These are phyloP conservation scores for Xylaria sp. DNA, from an alignment of 2,329 filamentous ascomycete genomes.

Conservation along the genomic window DNA sequence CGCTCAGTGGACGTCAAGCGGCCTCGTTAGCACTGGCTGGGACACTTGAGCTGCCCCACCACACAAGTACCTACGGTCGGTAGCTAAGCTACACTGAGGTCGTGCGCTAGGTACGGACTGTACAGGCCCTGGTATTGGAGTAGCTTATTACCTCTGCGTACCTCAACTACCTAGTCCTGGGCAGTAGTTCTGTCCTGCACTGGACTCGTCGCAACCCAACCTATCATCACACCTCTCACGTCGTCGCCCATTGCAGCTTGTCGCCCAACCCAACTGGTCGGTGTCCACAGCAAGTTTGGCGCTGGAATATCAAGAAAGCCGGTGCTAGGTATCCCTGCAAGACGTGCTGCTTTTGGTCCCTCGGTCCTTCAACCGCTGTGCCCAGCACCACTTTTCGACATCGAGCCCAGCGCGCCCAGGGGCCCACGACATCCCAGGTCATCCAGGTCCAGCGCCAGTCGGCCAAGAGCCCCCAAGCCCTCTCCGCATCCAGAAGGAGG, in stretches of 20 bases:
- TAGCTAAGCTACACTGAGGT: background rate
- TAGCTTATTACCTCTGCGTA: background rate
- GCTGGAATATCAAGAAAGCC: slow-evolving; percentile 7
- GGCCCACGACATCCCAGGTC: slow-evolving; percentile 2
- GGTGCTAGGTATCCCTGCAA: slow-evolving; percentile 22
- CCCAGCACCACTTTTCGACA: slow-evolving; percentile 8
- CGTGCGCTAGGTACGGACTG: background rate
- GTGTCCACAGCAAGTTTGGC: slow-evolving; percentile 10
- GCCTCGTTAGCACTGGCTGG: slow-evolving; percentile 3
- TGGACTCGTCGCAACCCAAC: slow-evolving; percentile 13
- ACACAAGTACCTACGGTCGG: background rate
- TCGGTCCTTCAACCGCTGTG: slow-evolving; percentile 5
- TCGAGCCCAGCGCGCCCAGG: slow-evolving; percentile 11
- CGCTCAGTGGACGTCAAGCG: slow-evolving; percentile 18
- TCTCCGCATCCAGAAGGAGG: slow-evolving; percentile 17
- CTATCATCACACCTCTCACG: slow-evolving; percentile 6
- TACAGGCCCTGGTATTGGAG: background rate
- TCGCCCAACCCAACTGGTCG: slow-evolving; percentile 10
- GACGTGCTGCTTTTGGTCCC: slow-evolving; percentile 10
- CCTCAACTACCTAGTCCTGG: background rate
- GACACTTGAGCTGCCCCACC: background rate
- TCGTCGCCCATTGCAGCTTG: slow-evolving; percentile 2
- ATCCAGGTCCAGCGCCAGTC: slow-evolving; percentile 4
- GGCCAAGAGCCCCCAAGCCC: slow-evolving; percentile 8
- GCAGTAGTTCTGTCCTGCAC: background rate